Evolutionary conservation across 768 basidiomycete species (phyloP).

Genomic region (Chalciporus pseudorubinellus): DNA sequence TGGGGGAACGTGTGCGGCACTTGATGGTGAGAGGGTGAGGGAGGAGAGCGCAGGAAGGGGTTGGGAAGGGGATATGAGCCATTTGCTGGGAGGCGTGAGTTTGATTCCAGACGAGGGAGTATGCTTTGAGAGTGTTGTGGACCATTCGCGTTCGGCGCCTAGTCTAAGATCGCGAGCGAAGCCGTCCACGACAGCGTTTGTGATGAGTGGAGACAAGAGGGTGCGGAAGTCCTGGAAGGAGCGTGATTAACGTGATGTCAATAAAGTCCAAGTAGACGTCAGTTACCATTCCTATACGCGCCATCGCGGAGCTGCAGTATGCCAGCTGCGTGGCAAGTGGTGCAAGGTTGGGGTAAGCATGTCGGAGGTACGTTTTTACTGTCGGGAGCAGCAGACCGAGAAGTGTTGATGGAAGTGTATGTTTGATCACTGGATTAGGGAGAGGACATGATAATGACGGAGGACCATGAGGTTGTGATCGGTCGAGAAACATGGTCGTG

Average conservation of each 20-base stretch:
- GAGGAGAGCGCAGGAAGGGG: conserved; percentile 27
- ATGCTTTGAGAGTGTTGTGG: conserved; percentile 25
- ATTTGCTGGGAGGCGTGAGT: conserved; percentile 42
- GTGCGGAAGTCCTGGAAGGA: conserved; percentile 59
- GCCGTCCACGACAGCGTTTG: conserved; percentile 55
- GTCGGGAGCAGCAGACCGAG: conserved; percentile 61
- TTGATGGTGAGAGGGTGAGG: conserved; percentile 18
- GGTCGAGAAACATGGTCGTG: conserved; percentile 84
- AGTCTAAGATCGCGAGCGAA: conserved; percentile 45
- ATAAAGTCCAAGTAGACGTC: background rate
- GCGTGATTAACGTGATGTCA: background rate
- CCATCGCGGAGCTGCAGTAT: conserved; percentile 89
- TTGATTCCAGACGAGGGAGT: conserved; percentile 9
- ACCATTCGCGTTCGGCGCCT: conserved; percentile 37
- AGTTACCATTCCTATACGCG: conserved; percentile 77
- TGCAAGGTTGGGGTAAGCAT: conserved; percentile 60
- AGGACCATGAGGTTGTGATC: conserved; percentile 36
- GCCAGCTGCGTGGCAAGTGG: conserved; percentile 91
- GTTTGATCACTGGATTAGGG: conserved; percentile 27
- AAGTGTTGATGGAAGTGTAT: conserved; percentile 31
- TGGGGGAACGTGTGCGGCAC: conserved; percentile 64
- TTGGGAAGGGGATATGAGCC: conserved; percentile 46
- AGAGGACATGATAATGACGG: conserved; percentile 19
- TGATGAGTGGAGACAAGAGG: conserved; percentile 64
- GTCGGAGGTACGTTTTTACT: conserved; percentile 59